A percentile compares a stretch with the other conserved stretches of the same genome.
Conservation (phyloP, 208 protist genomes). For the Trypanosoma mega region DNA sequence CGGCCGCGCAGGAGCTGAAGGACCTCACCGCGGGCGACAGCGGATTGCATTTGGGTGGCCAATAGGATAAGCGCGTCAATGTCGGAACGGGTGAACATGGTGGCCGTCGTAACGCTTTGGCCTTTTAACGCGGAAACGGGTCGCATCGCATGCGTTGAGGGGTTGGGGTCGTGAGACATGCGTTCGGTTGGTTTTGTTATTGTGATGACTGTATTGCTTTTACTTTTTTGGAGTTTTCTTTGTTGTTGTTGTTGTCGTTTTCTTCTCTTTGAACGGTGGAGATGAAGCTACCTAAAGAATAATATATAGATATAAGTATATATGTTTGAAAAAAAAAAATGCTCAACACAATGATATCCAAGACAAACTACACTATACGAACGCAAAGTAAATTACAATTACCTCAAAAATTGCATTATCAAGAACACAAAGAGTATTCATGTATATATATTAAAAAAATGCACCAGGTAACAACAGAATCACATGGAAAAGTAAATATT, state of each 20-base stretch:
- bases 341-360: neutral
- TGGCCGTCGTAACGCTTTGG: conserved; percentile 59
- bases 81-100: conserved; percentile 63
- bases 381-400: too few species aligned
- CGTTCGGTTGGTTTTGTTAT: too few species aligned
- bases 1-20: conserved; percentile 60
- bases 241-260: too few species aligned
- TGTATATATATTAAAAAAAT: too few species aligned
- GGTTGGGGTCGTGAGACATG: too few species aligned
- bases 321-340: conserved; percentile 22
- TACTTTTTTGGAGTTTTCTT: too few species aligned
- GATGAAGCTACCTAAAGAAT: neutral
- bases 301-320: conserved; percentile 5
- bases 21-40: conserved; percentile 48
- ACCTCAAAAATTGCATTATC: too few species aligned
- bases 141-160: conserved; percentile 13
- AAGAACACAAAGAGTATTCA: too few species aligned
- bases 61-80: conserved; percentile 72
- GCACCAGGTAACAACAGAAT: too few species aligned
- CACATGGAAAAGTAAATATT: neutral
- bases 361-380: too few species aligned
- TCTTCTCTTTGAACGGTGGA: too few species aligned
- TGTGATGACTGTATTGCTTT: too few species aligned
- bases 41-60: conserved; percentile 38
- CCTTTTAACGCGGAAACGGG: conserved; percentile 67